Evolutionary conservation across 2,329 filamentous ascomycete species (phyloP).

Genomic region (Xylogone sp.): DNA sequence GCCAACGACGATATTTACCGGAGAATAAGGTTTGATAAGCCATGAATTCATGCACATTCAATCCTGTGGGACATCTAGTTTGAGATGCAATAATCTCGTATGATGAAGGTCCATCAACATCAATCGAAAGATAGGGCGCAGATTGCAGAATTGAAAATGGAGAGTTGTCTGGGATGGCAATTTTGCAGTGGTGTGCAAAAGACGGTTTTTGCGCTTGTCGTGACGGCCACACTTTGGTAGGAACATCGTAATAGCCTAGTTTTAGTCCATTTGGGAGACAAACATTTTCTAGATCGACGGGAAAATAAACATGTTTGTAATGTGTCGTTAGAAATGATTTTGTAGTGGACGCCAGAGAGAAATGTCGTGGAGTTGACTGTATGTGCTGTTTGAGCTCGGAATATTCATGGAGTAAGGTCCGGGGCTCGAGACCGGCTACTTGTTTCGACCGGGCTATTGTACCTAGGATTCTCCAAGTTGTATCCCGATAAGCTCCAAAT

Average conservation of each 20-base stretch:
- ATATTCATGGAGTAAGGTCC: constrained; percentile 13
- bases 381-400: constrained; percentile 11
- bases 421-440: not conserved
- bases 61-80: constrained; percentile 38
- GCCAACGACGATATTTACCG: constrained; percentile 42
- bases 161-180: constrained; percentile 29
- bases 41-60: constrained; percentile 46
- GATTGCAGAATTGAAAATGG: constrained; percentile 17
- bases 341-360: constrained; percentile 27
- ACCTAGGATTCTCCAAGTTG: constrained; percentile 45
- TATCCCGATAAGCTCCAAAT: constrained; percentile 46
- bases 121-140: constrained; percentile 13
- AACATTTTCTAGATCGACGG: constrained; percentile 19
- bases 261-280: constrained; percentile 25
- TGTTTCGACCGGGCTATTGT: constrained; percentile 27
- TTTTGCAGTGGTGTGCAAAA: constrained; percentile 29
- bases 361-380: not conserved
- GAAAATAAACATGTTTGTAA: constrained; percentile 24
- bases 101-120: constrained; percentile 28
- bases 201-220: constrained; percentile 18
- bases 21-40: constrained; percentile 40
- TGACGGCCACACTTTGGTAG: constrained; percentile 21
- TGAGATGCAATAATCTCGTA: constrained; percentile 42
- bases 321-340: constrained; percentile 30
- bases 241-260: constrained; percentile 27